Evolutionary conservation across 2,329 filamentous ascomycete species (phyloP), one percentile per base, ranked within the genome.

Genomic region (Alternaria conjuncta): DNA sequence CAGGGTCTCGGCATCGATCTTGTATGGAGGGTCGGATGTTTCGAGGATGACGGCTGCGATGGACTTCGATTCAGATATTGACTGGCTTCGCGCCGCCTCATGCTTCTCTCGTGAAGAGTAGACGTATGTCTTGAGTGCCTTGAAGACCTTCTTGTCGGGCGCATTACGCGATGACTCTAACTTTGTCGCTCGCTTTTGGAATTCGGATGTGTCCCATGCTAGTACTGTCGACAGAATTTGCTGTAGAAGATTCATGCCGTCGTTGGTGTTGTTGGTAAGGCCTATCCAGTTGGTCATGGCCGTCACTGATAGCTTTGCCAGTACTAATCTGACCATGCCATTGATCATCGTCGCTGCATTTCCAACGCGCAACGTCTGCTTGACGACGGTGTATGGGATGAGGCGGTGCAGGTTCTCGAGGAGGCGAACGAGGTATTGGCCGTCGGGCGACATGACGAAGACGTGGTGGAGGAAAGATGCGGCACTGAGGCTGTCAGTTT

Each of bases 271-370:
- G 50, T 87, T 86, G 0, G 90, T 94, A 43, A 93, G 77, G 0
- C 92, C 92, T 11, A 94, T 86, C 90, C 90, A 95, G 75, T 94
- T 94, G 5, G 92, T 93, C 55, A 95, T 80, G 8, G 88, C 88
- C 2, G 88, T 89, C 5, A 95, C 84, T 68, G 90, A 92, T 60
- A 94, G 82, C 80, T 96, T 96, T n/a, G 92, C 89, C 13, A 96
- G 84, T 15, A 94, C 84, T 15, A 95, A 81, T 57, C 85, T 86
- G 76, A 92, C 86, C 85, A 95, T 89, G 61, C 86, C 92, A 72
- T 86, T 91, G 60, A 95, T 89, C 92, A 96, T 94, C 20, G 89
- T 91, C 1, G 92, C 92, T 0, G 92, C 92, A 75, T 95, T 96
- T 6, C 92, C 90, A 13, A 94, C 85, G 44, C 88, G 87, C 5